A percentile compares a stretch with the other conserved stretches of the same genome.
Conservation (phyloP, 768 basidiomycete genomes). For the Erythrobasidium yunnanense region DNA sequence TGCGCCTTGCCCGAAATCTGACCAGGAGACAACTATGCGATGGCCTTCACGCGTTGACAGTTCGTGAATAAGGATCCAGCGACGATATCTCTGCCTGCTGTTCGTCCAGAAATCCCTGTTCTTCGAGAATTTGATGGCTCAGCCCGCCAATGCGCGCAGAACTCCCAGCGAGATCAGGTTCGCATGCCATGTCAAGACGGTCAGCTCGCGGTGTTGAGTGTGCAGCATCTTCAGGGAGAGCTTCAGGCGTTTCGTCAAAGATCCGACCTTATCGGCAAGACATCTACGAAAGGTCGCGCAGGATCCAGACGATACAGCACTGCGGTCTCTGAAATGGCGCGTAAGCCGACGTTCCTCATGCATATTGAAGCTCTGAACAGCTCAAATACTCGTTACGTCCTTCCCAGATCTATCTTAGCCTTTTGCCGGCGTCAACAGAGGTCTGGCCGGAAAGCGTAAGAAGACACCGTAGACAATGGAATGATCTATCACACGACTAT, state of each 20-base stretch:
- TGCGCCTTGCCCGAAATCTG: too few species aligned
- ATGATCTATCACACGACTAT: slow-evolving; percentile 53
- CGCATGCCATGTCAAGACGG: too few species aligned
- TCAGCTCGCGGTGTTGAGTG: too few species aligned
- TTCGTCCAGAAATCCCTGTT: too few species aligned
- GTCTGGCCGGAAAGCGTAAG: slow-evolving; percentile 34
- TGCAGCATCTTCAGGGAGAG: neutral
- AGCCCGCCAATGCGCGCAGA: too few species aligned
- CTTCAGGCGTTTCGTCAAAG: slow-evolving; percentile 1
- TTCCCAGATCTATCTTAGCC: slow-evolving; percentile 27
- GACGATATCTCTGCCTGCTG: too few species aligned
- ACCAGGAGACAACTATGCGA: too few species aligned
- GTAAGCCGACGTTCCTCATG: slow-evolving; percentile 18
- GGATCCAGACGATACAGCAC: neutral
- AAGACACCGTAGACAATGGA: slow-evolving; percentile 44
- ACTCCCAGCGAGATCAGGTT: too few species aligned
- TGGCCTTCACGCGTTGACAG: too few species aligned
- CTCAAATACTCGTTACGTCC: slow-evolving; percentile 28
- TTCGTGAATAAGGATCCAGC: too few species aligned
- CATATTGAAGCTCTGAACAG: neutral
- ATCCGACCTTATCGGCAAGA: slow-evolving; percentile 3
- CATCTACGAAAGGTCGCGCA: neutral
- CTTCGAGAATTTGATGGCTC: too few species aligned
- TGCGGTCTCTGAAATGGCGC: slow-evolving; percentile 33
- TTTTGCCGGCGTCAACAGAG: slow-evolving; percentile 23